phyloP scores from a whole-genome alignment of 352 stramenopile species.

The Pythium chondricola region DNA sequence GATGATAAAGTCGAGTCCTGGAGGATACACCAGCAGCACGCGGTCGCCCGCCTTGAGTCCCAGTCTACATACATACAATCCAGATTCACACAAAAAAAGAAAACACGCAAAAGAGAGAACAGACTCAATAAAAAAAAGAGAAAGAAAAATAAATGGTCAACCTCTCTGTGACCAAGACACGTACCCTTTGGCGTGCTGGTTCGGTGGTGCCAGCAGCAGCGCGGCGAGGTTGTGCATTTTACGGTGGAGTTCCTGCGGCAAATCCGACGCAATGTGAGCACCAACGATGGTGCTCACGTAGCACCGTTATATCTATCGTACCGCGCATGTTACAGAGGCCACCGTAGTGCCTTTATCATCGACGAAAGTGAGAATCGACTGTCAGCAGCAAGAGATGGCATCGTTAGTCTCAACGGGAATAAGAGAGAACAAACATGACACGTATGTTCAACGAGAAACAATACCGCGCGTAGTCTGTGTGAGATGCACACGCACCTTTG shows the following conservation, averaged over 20 bases:
- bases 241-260: slow-evolving; percentile 64
- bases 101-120: no score
- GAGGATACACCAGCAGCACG: slow-evolving; percentile 96
- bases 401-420: no score
- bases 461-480: no score
- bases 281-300: no score
- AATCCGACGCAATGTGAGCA: no score
- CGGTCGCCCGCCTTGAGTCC: slow-evolving; percentile 61
- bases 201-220: slow-evolving; percentile 38
- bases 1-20: slow-evolving; percentile 96
- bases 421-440: no score
- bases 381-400: not conserved
- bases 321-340: slow-evolving; percentile 45
- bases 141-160: not conserved
- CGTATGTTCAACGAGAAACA: no score
- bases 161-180: not conserved
- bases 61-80: slow-evolving; percentile 22
- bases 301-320: slow-evolving; percentile 22
- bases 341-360: slow-evolving; percentile 57
- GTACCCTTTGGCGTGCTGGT: slow-evolving; percentile 65
- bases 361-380: slow-evolving; percentile 76
- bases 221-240: slow-evolving; percentile 63
- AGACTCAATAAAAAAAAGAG: not conserved
- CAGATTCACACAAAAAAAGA: not conserved
- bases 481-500: slow-evolving; percentile 42